phyloP scores from a whole-genome alignment of 768 basidiomycete species.

The Psilocybe sp. region DNA sequence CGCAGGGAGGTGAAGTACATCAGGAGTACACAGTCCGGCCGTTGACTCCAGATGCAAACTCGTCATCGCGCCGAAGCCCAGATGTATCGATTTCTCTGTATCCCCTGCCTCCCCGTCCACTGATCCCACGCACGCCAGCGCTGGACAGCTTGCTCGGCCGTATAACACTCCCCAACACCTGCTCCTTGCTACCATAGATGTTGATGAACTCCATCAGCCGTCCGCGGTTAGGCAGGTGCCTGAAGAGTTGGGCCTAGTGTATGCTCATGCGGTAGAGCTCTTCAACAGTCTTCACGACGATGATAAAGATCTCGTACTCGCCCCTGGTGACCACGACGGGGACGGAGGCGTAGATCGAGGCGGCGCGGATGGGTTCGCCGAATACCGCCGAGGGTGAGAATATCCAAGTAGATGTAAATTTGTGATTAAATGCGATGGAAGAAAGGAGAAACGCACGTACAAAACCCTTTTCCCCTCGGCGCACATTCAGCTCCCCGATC shows the following conservation, averaged over 20 bases:
- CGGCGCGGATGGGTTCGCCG: slow-evolving; percentile 31
- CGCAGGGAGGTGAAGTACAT: slow-evolving; percentile 38
- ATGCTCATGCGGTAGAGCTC: slow-evolving; percentile 40
- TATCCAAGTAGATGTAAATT: background rate
- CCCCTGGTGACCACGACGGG: slow-evolving; percentile 30
- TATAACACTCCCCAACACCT: slow-evolving; percentile 16
- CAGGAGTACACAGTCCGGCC: slow-evolving; percentile 37
- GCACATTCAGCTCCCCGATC: slow-evolving; percentile 6
- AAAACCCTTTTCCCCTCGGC: slow-evolving; percentile 1
- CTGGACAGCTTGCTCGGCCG: slow-evolving; percentile 14
- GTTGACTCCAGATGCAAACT: slow-evolving; percentile 34
- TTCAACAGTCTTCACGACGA: slow-evolving; percentile 39
- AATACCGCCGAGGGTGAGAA: slow-evolving; percentile 33
- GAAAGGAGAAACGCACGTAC: slow-evolving; percentile 5
- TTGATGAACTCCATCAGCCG: slow-evolving; percentile 35
- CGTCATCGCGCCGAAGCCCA: slow-evolving; percentile 24
- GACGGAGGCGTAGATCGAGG: slow-evolving; percentile 31
- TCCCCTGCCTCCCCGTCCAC: too few species aligned
- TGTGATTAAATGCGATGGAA: background rate
- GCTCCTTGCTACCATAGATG: slow-evolving; percentile 31
- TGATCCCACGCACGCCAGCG: background rate
- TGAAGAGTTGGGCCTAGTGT: slow-evolving; percentile 31
- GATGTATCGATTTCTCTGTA: background rate
- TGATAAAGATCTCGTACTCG: slow-evolving; percentile 35
- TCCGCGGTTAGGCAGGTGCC: slow-evolving; percentile 29